Percentiles rank a stretch among this genome's conserved stretches.
Evolutionary conservation across 805 yeast species (phyloP).

Genomic region (Blastobotrys peoriensis): DNA sequence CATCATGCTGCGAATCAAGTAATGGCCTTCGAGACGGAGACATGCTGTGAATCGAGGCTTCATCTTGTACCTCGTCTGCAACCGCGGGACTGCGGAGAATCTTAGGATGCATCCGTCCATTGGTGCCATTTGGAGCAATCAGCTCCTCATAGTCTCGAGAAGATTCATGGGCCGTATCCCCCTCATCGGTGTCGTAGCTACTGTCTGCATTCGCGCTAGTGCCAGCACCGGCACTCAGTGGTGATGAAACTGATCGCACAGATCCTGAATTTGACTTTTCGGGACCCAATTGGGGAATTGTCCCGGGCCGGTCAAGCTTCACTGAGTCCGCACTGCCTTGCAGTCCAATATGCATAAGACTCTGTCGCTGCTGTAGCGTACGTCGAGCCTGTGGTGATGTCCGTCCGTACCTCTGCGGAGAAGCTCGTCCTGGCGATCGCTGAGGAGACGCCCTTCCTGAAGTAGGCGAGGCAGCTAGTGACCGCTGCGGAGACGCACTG

Average conservation of each 20-base stretch:
- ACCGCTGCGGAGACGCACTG: not conserved
- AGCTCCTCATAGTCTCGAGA: constrained; percentile 2
- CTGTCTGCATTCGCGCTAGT: no score
- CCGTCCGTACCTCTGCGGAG: not conserved
- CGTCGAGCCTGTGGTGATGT: not conserved
- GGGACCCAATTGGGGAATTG: not conserved
- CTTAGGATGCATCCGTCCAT: not conserved
- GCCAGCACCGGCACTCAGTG: not conserved
- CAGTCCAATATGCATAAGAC: not conserved
- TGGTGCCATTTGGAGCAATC: not conserved
- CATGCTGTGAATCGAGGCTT: not conserved
- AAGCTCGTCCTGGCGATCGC: not conserved
- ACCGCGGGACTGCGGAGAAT: not conserved
- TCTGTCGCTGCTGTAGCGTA: not conserved
- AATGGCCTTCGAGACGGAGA: not conserved
- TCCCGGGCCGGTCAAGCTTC: not conserved
- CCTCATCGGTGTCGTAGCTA: not conserved
- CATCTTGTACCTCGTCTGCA: not conserved
- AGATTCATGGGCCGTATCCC: constrained; percentile 2
- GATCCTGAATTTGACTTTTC: no score
- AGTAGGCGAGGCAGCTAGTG: no score
- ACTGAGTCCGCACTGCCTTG: not conserved
- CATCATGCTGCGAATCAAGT: not conserved
- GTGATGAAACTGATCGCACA: not conserved
- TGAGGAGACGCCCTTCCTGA: not conserved